Conservation (phyloP, 805 yeast species). For the Candida ponderosae region DNA sequence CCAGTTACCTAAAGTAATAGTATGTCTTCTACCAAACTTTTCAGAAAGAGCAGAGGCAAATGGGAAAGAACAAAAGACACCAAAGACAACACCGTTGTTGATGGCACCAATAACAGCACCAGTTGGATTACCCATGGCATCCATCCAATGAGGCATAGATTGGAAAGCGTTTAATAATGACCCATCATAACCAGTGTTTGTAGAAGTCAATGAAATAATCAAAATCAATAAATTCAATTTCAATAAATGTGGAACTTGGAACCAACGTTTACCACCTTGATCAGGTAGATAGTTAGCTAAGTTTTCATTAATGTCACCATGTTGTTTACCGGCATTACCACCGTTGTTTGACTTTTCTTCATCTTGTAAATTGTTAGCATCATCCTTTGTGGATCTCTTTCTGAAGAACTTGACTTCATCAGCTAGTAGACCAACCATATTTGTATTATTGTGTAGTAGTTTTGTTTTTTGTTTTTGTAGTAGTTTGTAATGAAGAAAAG, state of each 20-base stretch:
- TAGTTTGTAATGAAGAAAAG: too few species aligned
- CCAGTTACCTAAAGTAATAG: constrained; percentile 16
- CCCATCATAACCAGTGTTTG: constrained; percentile 42
- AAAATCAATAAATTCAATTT: constrained; percentile 29
- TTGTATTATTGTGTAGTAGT: background rate
- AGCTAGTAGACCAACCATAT: constrained; percentile 13
- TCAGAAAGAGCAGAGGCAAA: constrained; percentile 26
- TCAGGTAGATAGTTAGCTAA: constrained; percentile 17
- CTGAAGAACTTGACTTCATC: constrained; percentile 14
- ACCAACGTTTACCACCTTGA: constrained; percentile 23
- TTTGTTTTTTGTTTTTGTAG: background rate
- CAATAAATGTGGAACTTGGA: constrained; percentile 28
- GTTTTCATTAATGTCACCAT: background rate
- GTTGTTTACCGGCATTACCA: background rate
- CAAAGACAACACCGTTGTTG: constrained; percentile 34
- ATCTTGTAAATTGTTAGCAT: background rate
- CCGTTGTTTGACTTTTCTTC: background rate
- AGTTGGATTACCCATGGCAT: constrained; percentile 29
- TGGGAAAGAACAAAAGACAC: constrained; percentile 25
- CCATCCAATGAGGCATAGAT: constrained; percentile 32
- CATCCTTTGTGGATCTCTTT: constrained; percentile 2
- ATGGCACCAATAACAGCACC: constrained; percentile 34
- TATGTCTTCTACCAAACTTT: constrained; percentile 32
- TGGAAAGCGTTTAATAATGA: constrained; percentile 45
- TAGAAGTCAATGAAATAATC: constrained; percentile 36